Percentiles rank a stretch among this genome's conserved stretches.
Conservation (phyloP, 2,329 filamentous ascomycete genomes). For the Daldinia sp. region DNA sequence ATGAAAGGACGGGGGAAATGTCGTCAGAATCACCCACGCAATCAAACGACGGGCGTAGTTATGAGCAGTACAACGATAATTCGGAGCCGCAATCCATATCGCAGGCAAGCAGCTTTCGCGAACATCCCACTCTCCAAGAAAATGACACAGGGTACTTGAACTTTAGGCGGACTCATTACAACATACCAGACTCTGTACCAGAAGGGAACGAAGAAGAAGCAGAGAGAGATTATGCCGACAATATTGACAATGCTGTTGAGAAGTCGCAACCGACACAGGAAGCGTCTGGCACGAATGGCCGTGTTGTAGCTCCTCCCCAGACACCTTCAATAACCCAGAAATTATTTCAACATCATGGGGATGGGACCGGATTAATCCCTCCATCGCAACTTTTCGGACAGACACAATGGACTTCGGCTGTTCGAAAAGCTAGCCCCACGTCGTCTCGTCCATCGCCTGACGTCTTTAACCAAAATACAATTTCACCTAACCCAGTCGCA, state of each 20-base stretch:
- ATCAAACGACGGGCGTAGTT: slow-evolving; percentile 68
- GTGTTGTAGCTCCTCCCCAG: slow-evolving; percentile 54
- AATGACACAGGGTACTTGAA: slow-evolving; percentile 64
- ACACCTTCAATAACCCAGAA: slow-evolving; percentile 64
- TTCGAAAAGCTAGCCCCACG: slow-evolving; percentile 65
- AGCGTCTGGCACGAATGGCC: slow-evolving; percentile 51
- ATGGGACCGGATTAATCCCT: slow-evolving; percentile 51
- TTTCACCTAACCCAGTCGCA: slow-evolving; percentile 59
- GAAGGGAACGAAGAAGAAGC: slow-evolving; percentile 27
- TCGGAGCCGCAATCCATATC: slow-evolving; percentile 48
- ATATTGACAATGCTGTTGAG: slow-evolving; percentile 42
- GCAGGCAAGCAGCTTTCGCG: slow-evolving; percentile 44
- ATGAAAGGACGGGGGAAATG: slow-evolving; percentile 55
- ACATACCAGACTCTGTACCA: slow-evolving; percentile 41
- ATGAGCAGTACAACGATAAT: slow-evolving; percentile 58
- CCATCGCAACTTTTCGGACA: slow-evolving; percentile 67
- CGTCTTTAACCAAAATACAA: slow-evolving; percentile 57
- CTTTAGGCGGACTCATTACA: slow-evolving; percentile 56
- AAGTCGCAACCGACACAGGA: slow-evolving; percentile 51
- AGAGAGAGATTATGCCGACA: slow-evolving; percentile 26
- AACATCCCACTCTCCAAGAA: slow-evolving; percentile 56
- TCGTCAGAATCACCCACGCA: slow-evolving; percentile 68
- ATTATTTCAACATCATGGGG: slow-evolving; percentile 57
- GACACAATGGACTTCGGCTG: slow-evolving; percentile 66
- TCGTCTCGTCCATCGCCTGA: slow-evolving; percentile 69